Evolutionary conservation across 2,329 filamentous ascomycete species (phyloP).

Genomic region (Trichoderma harzianum): DNA sequence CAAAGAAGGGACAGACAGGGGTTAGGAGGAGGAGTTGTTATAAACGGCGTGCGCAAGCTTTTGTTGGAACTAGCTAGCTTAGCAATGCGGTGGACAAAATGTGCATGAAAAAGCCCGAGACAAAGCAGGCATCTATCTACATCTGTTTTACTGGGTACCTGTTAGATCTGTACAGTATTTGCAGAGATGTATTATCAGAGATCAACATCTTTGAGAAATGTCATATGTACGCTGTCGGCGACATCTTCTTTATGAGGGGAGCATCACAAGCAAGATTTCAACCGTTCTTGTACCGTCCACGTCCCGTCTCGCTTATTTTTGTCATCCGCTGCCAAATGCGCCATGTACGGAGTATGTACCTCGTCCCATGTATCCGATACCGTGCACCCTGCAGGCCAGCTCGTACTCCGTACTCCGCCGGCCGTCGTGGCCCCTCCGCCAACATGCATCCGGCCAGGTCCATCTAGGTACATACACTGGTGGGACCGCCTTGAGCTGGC

Average conservation of each 20-base stretch:
- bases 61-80: neutral
- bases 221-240: neutral
- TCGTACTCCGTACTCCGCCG: slow-evolving; percentile 4
- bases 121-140: neutral
- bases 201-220: no score
- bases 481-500: slow-evolving; percentile 1
- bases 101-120: neutral
- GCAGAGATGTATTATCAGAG: no score
- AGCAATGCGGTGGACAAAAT: neutral
- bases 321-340: neutral
- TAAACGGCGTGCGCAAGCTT: neutral
- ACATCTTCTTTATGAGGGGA: neutral
- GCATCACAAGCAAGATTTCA: neutral
- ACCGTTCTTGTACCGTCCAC: neutral
- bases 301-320: neutral
- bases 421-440: neutral
- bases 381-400: neutral
- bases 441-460: neutral
- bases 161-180: no score
- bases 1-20: neutral
- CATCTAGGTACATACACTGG: neutral
- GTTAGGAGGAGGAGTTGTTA: neutral
- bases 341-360: neutral
- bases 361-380: neutral
- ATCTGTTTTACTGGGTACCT: neutral